Evolutionary conservation across 2,329 filamentous ascomycete genomes (phyloP), one percentile per base, ranked within the genome.

Genomic region (Domatiomyces globalis): DNA sequence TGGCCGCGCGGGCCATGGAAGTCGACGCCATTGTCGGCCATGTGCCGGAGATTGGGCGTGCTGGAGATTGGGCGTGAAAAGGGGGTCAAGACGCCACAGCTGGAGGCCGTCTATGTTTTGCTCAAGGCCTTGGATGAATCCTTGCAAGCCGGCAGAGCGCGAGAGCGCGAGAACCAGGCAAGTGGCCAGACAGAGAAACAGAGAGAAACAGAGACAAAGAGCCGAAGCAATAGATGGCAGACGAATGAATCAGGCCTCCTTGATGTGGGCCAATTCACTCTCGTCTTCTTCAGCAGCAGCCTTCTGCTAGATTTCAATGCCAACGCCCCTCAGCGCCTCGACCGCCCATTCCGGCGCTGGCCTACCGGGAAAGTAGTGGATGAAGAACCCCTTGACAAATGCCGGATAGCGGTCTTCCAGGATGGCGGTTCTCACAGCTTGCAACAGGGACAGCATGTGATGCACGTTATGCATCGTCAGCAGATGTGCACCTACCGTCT

Each of bases 391-490:
- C 58, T 72, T 80, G 55, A 95, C 65, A 61, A 92, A 94, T 1
- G 73, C 76, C 1, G 92, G 89, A 65, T 84, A 96, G 49, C 73
- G 69, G 64, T 95, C 88, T 55, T 83, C 83, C 6, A 95, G 70
- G 56, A 96, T 87, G 15, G 92, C 81, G 56, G 85, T 74, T 54
- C 90, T 77, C 10, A 81, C 78, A 54, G 78, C 72, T 18, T 76
- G 73, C 88, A 96, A 95, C 60, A 98, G 71, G 54, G 84, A 77
- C 50, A 98, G 74, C 65, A 95, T 80, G 63, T 95, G 95, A 71
- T 88, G 87, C 22, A 98, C 87, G 64, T 98, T 98, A 67, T 98
- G 92, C 63, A 96, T 87, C 0, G 87, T 95, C 50, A 59, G 47
- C 65, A 84, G 63, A 70, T 84, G 81, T 15, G 94, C 92, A 6